phyloP scores from a whole-genome alignment of 805 yeast species.

The Candida takata region DNA sequence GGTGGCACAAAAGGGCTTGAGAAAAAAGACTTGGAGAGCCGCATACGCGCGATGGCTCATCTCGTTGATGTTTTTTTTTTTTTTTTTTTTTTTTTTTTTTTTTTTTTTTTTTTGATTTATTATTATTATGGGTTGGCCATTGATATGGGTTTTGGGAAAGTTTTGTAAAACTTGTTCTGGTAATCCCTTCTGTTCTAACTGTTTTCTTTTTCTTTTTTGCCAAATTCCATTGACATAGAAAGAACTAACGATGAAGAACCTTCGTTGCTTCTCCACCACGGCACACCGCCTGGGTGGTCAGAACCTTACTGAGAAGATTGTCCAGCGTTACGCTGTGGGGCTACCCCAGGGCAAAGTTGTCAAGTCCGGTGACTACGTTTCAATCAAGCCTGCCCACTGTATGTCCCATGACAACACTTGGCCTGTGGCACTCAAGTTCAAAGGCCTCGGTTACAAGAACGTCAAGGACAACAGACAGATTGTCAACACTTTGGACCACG shows the following conservation, averaged over 20 bases:
- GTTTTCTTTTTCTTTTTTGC: no score
- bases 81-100: no score
- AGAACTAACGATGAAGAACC: neutral
- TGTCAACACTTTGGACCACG: conserved; percentile 95
- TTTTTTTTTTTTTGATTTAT: no score
- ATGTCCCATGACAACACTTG: conserved; percentile 99
- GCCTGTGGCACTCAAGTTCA: conserved; percentile 98
- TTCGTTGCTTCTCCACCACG: conserved; percentile 19
- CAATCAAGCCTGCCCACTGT: conserved; percentile 92
- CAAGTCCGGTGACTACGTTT: conserved; percentile 87
- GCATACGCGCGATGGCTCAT: no score
- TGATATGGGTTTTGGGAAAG: no score
- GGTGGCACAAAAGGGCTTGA: neutral
- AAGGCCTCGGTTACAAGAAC: conserved; percentile 83
- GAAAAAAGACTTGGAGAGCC: no score
- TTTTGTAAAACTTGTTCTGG: no score
- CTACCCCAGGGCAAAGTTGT: conserved; percentile 70
- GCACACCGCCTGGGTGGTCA: conserved; percentile 37
- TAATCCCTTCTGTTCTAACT: no score
- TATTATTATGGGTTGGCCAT: no score
- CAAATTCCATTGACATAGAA: no score
- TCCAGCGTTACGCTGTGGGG: conserved; percentile 88
- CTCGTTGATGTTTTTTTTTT: no score
- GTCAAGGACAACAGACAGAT: conserved; percentile 85
- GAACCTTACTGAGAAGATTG: conserved; percentile 92